These are phyloP conservation scores for Daldinia decipiens DNA, from an alignment of 495 filamentous ascomycete genomes.

Conservation along the genomic window DNA sequence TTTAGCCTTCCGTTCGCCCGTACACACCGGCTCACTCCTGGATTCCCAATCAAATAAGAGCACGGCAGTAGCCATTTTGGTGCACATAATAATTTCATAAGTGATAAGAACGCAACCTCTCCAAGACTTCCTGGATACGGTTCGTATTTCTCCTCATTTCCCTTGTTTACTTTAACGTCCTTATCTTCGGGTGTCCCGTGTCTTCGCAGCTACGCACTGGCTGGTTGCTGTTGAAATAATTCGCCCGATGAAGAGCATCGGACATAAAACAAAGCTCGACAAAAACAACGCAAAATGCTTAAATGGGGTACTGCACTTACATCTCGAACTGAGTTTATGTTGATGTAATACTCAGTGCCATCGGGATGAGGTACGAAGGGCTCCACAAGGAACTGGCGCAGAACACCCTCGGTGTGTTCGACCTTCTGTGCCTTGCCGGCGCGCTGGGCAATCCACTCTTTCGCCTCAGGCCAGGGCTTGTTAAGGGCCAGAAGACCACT, in stretches of 20 bases:
- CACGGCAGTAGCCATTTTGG: constrained; percentile 31
- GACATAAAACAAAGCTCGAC: constrained; percentile 40
- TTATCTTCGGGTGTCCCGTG: background rate
- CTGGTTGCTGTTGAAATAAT: constrained; percentile 16
- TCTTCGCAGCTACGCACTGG: constrained; percentile 36
- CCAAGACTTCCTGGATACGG: constrained; percentile 6
- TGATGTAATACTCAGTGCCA: constrained; percentile 98
- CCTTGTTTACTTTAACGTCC: constrained; percentile 8
- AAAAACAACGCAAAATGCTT: constrained; percentile 28
- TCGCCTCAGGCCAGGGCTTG: constrained; percentile 94
- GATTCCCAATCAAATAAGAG: constrained; percentile 39
- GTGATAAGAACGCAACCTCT: constrained; percentile 35
- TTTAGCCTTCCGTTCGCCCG: constrained; percentile 70
- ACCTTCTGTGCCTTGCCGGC: constrained; percentile 93
- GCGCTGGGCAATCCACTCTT: constrained; percentile 90
- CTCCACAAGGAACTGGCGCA: constrained; percentile 97
- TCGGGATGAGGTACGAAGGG: constrained; percentile 95
- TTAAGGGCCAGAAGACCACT: constrained; percentile 95
- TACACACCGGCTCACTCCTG: constrained; percentile 27
- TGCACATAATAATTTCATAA: constrained; percentile 16
- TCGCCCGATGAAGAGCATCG: constrained; percentile 17
- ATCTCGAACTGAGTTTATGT: constrained; percentile 92
- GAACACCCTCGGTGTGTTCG: constrained; percentile 86
- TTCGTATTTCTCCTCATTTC: constrained; percentile 10
- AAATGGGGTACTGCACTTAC: constrained; percentile 63